Base-by-base conservation (phyloP, 2,329 filamentous ascomycete species). In the Amauroascus niger region DNA sequence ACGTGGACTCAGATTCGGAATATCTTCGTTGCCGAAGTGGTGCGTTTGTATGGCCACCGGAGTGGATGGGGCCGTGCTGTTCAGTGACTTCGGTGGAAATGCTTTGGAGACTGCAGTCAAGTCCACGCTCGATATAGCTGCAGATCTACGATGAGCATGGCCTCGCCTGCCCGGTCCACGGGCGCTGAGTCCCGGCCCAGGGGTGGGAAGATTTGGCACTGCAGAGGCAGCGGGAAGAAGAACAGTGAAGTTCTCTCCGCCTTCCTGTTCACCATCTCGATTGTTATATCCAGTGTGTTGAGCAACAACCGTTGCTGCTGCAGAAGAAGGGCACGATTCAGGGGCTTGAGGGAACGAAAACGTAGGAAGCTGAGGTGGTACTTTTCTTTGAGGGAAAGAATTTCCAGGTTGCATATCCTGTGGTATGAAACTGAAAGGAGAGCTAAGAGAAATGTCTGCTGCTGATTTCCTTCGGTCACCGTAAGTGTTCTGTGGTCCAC, bases 121-220 rank as follows among this genome's bases (percentile, higher is more conserved):
- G 64, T 96, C 90, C 64, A 91, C 87, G 54, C 83, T 86, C 1
- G 89, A 95, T 49, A 95, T 51, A 3, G 88, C 86, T 56, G 72
- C 78, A 24, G 90, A 95, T 56, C 91, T 82, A 55, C 88, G 81
- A 66, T 96, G 90, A 16, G 80, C 81, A 69, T 94, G 88, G 14
- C 85, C 82, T 60, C 87, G 79, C 57, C 82, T 77, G 51, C 76
- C 70, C 40, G 80, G 74, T 28, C 74, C 74, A 7, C 73, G 74
- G 32, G 73, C 65, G 50, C 65, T 62, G 30, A 69, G 69, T 9
- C 54, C 69, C 18, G 70, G 66, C 20, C 69, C 70, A 43, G 57
- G 67, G 46, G 55, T 57, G 45, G 63, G 65, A 46, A 57, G 63
- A 16, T 49, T 20, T 33, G 52, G 28, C 39, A 54, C 64, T 44